phyloP scores from a whole-genome alignment of 257 asterid species.

The Jasminum sambac region DNA sequence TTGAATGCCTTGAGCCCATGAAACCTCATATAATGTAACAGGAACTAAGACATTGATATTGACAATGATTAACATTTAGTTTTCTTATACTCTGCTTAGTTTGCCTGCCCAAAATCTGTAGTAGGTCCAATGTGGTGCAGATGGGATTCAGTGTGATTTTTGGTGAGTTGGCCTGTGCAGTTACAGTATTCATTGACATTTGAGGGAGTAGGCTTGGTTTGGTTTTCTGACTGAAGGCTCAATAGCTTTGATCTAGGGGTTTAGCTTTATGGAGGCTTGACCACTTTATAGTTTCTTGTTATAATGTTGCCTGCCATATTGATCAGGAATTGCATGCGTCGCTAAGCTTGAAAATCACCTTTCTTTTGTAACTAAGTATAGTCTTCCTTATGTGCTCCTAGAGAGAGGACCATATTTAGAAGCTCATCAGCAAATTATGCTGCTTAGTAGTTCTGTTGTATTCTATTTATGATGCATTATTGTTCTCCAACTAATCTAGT shows the following conservation, averaged over 20 bases:
- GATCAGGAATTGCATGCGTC: not conserved
- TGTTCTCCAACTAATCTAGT: not conserved
- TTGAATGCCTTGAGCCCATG: constrained; percentile 13
- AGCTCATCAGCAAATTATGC: not conserved
- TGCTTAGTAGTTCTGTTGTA: not conserved
- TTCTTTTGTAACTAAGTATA: not conserved
- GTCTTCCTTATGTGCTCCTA: not conserved
- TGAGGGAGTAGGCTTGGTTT: not conserved
- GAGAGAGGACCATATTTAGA: not conserved
- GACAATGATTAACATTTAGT: constrained; percentile 14
- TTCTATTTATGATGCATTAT: not conserved
- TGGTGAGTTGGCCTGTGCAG: constrained; percentile 4
- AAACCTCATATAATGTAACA: constrained; percentile 8
- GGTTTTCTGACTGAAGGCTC: not conserved
- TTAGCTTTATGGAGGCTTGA: not conserved
- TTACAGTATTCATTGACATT: not conserved
- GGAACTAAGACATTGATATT: constrained; percentile 4
- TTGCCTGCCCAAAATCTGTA: not conserved
- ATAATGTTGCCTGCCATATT: not conserved
- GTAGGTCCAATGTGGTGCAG: not conserved
- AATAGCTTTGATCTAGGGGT: not conserved
- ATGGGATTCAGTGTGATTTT: not conserved
- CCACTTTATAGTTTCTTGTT: not conserved
- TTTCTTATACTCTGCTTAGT: constrained; percentile 16
- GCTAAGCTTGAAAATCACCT: not conserved